Evolutionary conservation across 257 asterid species (phyloP), one percentile per base, ranked within the genome.

Genomic region (Nicotiana attenuata): DNA sequence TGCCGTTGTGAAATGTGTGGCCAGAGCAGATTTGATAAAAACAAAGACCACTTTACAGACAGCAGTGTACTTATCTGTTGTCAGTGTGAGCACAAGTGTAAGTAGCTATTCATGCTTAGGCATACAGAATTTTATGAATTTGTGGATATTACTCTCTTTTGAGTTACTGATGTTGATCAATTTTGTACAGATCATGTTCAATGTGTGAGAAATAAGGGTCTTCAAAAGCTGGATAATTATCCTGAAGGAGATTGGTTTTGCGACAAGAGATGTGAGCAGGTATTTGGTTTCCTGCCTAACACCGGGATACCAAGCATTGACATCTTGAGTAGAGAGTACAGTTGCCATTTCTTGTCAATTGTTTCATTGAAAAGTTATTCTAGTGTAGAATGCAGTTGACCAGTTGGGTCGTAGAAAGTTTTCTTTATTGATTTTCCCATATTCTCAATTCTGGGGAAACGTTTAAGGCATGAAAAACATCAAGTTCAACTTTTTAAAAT

Each of bases 41-140:
- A 33, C 53, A 84, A 81, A 35, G 81, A 81, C 68, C 84, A n/a
- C 78, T 77, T 73, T 77, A 76, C 80, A 11, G 89, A 81, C 69
- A 80, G 88, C 82, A 84, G 88, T 63, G 76, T 79, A 65, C 84
- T 84, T 69, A 71, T 73, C 38, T 93, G 97, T 66, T 29, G 78
- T 66, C 97, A 93, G 90, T 93, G 97, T 82, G 97, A 93, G 89
- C 88, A 81, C 59, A 84, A 82, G 88, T 89, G 97, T 93, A 86
- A 90, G 95, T 90, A 60, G 53, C 80, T 77, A 41, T 63, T 50
- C 52, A 41, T 24, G 24, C 56, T n/a, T 38, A 33, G 50, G 53
- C 45, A 81, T 53, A 29, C 57, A 31, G 75, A 53, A 81, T 56
- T 17, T 28, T 81, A 38, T 26, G 76, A 50, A 81, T 81, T 50